Evolutionary conservation across 345 rosid species (phyloP).

Genomic region (Eucalyptus tenuipes): DNA sequence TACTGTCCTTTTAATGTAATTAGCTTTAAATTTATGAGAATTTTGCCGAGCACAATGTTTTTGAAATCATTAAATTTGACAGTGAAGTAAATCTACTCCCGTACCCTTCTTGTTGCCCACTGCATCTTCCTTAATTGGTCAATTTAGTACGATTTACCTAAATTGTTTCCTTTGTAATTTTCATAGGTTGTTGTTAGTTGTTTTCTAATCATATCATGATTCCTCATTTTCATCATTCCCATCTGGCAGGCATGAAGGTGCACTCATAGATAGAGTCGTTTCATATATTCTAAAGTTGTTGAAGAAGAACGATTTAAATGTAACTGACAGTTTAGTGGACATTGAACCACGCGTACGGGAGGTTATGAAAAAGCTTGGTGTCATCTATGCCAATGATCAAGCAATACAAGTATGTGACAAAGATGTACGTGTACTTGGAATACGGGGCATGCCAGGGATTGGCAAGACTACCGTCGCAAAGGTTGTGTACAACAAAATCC

Average conservation of each 20-base stretch:
- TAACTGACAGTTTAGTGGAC: neutral
- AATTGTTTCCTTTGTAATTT: neutral
- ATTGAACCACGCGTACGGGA: neutral
- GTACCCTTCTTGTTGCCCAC: neutral
- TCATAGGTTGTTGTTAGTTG: neutral
- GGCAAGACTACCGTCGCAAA: neutral
- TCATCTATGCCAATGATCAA: neutral
- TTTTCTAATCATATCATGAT: neutral
- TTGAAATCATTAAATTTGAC: neutral
- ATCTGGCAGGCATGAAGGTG: neutral
- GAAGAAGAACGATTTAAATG: neutral
- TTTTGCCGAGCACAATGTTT: neutral
- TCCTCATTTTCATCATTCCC: neutral
- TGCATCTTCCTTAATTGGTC: neutral
- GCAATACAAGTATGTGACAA: neutral
- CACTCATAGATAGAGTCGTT: neutral
- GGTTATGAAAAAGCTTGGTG: neutral
- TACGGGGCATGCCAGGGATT: neutral
- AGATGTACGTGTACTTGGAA: neutral
- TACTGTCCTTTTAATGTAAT: neutral
- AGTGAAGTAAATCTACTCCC: neutral
- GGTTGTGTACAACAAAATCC: neutral
- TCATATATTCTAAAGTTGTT: neutral
- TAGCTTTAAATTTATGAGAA: fast-evolving
- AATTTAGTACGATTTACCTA: neutral